Conservation (phyloP, 192 early-diverging fungal genomes). For the Diversispora eburnea region DNA sequence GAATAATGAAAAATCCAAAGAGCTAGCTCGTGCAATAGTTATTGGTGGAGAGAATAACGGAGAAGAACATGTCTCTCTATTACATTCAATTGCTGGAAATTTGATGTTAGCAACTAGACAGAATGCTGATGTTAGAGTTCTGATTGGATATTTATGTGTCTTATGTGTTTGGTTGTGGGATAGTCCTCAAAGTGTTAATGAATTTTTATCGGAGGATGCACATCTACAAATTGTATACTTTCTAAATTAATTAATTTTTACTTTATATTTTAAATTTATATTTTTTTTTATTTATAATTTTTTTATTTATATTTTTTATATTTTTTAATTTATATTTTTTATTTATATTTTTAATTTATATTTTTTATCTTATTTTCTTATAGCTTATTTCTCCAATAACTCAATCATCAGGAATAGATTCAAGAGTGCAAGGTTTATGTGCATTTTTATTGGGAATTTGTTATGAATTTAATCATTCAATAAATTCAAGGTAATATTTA, state of each 20-base stretch:
- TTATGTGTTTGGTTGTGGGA: constrained; percentile 83
- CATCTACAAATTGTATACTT: constrained; percentile 84
- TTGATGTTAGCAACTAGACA: constrained; percentile 66
- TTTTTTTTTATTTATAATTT: neutral
- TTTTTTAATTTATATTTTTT: constrained; percentile 3
- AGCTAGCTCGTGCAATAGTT: constrained; percentile 66
- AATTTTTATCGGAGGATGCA: constrained; percentile 83
- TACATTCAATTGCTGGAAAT: constrained; percentile 81
- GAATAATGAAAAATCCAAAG: constrained; percentile 73
- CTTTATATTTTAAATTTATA: neutral
- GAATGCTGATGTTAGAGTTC: constrained; percentile 62
- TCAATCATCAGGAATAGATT: constrained; percentile 79
- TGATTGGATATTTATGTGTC: constrained; percentile 76
- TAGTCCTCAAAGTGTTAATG: constrained; percentile 71
- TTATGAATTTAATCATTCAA: constrained; percentile 86
- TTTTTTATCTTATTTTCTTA: neutral
- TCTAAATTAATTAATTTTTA: neutral
- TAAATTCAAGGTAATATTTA: constrained; percentile 44
- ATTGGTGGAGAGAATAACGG: constrained; percentile 55
- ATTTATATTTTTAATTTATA: constrained; percentile 10
- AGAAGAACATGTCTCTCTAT: constrained; percentile 79
- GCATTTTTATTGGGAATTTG: constrained; percentile 83
- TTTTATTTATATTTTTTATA: too few relatives aligned
- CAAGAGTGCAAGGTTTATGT: constrained; percentile 84
- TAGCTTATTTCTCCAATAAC: constrained; percentile 89